These are phyloP conservation scores for Pulveroboletus sp. DNA, from an alignment of 768 basidiomycete species.

Conservation along the genomic window DNA sequence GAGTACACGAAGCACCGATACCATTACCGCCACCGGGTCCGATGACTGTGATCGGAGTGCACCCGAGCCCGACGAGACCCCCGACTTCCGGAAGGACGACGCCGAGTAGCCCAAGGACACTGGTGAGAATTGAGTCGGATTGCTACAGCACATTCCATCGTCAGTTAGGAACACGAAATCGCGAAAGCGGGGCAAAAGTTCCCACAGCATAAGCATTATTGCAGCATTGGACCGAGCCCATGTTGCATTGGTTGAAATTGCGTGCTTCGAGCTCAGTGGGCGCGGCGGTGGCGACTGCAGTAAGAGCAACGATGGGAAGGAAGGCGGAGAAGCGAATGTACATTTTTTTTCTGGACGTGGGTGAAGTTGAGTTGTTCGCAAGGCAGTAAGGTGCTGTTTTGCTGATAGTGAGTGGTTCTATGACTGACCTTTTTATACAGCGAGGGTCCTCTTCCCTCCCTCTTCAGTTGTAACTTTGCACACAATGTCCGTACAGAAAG, in stretches of 20 bases:
- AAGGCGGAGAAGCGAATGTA: conserved; percentile 4
- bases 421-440: background rate
- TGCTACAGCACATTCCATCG: background rate
- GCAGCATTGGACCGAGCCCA: conserved; percentile 9
- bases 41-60: background rate
- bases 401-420: background rate
- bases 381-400: no score
- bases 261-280: background rate
- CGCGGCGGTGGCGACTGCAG: background rate
- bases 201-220: background rate
- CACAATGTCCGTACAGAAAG: background rate
- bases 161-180: background rate
- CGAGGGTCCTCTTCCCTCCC: background rate
- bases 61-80: conserved; percentile 4
- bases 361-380: background rate
- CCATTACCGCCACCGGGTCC: background rate
- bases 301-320: conserved; percentile 9
- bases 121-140: background rate
- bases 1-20: background rate
- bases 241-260: conserved; percentile 1
- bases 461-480: background rate
- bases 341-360: conserved; percentile 1
- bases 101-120: background rate
- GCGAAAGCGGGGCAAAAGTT: background rate
- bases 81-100: background rate